Evolutionary conservation across 805 yeast species (phyloP).

Genomic region (Saccharomycopsis schoenii): DNA sequence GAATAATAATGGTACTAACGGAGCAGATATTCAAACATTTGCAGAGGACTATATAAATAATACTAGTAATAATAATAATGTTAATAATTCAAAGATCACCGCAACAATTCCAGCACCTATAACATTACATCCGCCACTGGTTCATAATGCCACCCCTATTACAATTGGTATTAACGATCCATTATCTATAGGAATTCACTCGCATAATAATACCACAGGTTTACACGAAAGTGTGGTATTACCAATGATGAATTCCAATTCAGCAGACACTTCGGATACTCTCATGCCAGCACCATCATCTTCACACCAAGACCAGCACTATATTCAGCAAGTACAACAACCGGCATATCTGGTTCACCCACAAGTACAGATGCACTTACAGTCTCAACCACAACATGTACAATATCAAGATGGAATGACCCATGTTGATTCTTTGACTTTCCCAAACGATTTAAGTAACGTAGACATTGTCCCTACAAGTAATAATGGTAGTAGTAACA

Average conservation of each 20-base stretch:
- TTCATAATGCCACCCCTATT: neutral
- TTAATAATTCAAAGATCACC: neutral
- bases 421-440: neutral
- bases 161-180: neutral
- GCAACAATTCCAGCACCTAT: neutral
- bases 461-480: neutral
- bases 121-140: neutral
- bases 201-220: neutral
- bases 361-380: neutral
- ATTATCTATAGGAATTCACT: neutral
- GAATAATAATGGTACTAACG: neutral
- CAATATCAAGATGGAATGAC: neutral
- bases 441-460: neutral
- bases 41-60: neutral
- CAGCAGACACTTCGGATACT: neutral
- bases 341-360: neutral
- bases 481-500: neutral
- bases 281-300: neutral
- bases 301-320: neutral
- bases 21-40: neutral
- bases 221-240: neutral
- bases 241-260: neutral
- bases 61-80: neutral
- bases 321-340: neutral
- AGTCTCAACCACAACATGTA: neutral